Conservation (phyloP, 2,329 filamentous ascomycete genomes). For the Colletotrichum tanaceti region DNA sequence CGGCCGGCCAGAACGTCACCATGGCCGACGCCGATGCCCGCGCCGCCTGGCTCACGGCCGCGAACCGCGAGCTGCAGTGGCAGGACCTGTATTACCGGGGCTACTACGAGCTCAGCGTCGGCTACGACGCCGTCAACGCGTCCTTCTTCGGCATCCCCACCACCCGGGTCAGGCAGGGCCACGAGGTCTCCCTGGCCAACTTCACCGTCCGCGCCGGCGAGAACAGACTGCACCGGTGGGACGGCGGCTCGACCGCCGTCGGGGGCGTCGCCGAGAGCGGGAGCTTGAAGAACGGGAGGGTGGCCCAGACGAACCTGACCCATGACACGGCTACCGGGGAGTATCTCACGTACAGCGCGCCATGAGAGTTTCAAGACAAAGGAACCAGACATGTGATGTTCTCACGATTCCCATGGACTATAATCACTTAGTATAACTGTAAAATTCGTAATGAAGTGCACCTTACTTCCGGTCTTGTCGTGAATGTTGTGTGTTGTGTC, state of each 20-base stretch:
- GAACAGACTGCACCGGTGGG: slow-evolving; percentile 63
- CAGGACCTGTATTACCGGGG: slow-evolving; percentile 79
- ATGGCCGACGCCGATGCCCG: slow-evolving; percentile 5
- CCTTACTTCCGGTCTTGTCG: too few relatives aligned
- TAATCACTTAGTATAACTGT: not conserved
- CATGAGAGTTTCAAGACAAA: not conserved
- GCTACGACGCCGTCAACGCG: slow-evolving; percentile 68
- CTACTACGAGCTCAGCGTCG: slow-evolving; percentile 74
- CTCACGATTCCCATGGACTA: not conserved
- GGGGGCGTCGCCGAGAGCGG: slow-evolving; percentile 64
- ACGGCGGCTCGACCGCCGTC: slow-evolving; percentile 46
- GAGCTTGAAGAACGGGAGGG: slow-evolving; percentile 61
- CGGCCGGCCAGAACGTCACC: slow-evolving; percentile 22
- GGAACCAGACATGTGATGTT: too few relatives aligned
- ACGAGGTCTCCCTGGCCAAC: slow-evolving; percentile 75
- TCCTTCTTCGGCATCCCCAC: slow-evolving; percentile 69
- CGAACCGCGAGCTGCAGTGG: slow-evolving; percentile 76
- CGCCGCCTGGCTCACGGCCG: slow-evolving; percentile 40
- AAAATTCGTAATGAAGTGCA: too few relatives aligned
- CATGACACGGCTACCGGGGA: slow-evolving; percentile 44
- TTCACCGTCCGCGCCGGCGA: slow-evolving; percentile 74
- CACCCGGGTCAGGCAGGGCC: slow-evolving; percentile 67
- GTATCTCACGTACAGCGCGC: slow-evolving; percentile 26
- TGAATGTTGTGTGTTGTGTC: too few relatives aligned
- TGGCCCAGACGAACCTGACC: slow-evolving; percentile 63